A percentile compares a stretch with the other conserved stretches of the same genome.
These are phyloP conservation scores for Phytophthora pinifolia DNA, from an alignment of 352 stramenopile genomes.

Conservation along the genomic window DNA sequence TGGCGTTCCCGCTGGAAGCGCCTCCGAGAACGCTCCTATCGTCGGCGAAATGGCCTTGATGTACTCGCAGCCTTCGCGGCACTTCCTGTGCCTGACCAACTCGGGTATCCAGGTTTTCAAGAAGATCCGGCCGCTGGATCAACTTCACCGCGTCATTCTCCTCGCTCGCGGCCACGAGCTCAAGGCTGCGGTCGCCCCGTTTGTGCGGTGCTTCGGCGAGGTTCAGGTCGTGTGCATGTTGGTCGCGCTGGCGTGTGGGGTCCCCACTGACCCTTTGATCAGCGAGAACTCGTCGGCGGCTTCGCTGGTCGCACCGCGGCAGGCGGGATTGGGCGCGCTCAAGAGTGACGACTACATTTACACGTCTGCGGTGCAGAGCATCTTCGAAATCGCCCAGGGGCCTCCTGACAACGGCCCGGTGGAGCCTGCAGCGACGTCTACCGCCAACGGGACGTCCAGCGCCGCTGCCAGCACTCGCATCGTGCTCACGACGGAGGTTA, in stretches of 20 bases:
- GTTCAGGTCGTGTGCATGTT: slow-evolving; percentile 90
- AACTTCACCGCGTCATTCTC: slow-evolving; percentile 78
- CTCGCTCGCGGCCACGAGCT: slow-evolving; percentile 68
- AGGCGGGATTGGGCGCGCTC: slow-evolving; percentile 28
- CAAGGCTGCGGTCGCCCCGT: slow-evolving; percentile 63
- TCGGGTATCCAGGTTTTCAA: slow-evolving; percentile 88
- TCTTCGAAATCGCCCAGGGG: slow-evolving; percentile 81
- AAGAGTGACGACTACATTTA: slow-evolving; percentile 85
- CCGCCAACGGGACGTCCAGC: slow-evolving; percentile 26
- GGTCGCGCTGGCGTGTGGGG: slow-evolving; percentile 82
- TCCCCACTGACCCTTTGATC: slow-evolving; percentile 74
- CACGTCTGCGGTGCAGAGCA: slow-evolving; percentile 70
- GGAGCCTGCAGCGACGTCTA: slow-evolving; percentile 23
- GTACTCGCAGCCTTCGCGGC: slow-evolving; percentile 76
- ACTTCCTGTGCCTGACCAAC: slow-evolving; percentile 87
- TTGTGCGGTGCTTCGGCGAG: slow-evolving; percentile 82
- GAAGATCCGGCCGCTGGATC: slow-evolving; percentile 89
- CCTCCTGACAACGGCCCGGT: slow-evolving; percentile 37
- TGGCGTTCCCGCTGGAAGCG: slow-evolving; percentile 20
- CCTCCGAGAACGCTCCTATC: slow-evolving; percentile 22
- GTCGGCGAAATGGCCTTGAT: slow-evolving; percentile 82
- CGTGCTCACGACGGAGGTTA: slow-evolving; percentile 84
- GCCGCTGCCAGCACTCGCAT: slow-evolving; percentile 59
- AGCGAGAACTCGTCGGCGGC: slow-evolving; percentile 54
- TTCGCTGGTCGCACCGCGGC: slow-evolving; percentile 49